Evolutionary conservation across 2,329 filamentous ascomycete species (phyloP).

Genomic region (Fonsecaea erecta): DNA sequence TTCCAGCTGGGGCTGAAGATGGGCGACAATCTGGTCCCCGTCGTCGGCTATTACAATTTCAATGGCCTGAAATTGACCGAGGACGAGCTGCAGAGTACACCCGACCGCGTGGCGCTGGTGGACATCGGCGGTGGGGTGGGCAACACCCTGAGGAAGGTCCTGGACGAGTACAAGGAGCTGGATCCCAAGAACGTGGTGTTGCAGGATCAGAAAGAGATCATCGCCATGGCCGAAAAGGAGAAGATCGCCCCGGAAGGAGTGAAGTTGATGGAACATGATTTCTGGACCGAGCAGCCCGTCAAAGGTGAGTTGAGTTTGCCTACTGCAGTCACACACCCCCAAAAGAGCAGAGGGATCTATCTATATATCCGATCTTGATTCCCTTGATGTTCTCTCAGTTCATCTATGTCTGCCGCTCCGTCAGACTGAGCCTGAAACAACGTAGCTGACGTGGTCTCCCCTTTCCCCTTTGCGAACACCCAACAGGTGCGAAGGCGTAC

Average conservation of each 20-base stretch:
- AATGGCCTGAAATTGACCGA: constrained; percentile 8
- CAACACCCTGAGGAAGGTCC: constrained; percentile 21
- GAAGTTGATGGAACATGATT: constrained; percentile 44
- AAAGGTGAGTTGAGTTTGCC: constrained; percentile 36
- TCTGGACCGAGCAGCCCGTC: constrained; percentile 31
- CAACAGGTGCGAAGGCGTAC: constrained; percentile 40
- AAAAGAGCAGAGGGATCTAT: too few species aligned
- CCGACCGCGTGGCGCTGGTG: constrained; percentile 22
- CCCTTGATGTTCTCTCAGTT: not conserved
- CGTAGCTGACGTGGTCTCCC: too few species aligned
- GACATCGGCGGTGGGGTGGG: constrained; percentile 35
- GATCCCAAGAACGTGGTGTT: constrained; percentile 24
- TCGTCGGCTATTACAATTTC: constrained; percentile 29
- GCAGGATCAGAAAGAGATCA: constrained; percentile 20
- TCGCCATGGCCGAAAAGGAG: constrained; percentile 23
- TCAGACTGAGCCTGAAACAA: too few species aligned
- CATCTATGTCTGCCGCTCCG: too few species aligned
- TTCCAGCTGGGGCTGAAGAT: constrained; percentile 39
- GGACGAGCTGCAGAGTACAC: constrained; percentile 16
- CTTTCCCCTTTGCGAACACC: too few species aligned
- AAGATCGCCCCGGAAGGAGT: constrained; percentile 22
- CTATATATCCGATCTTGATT: not conserved
- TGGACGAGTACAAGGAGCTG: constrained; percentile 22
- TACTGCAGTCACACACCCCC: not conserved
- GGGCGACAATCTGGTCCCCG: constrained; percentile 18